phyloP scores from a whole-genome alignment of 2,329 filamentous ascomycete genomes.

The Capronia americana region DNA sequence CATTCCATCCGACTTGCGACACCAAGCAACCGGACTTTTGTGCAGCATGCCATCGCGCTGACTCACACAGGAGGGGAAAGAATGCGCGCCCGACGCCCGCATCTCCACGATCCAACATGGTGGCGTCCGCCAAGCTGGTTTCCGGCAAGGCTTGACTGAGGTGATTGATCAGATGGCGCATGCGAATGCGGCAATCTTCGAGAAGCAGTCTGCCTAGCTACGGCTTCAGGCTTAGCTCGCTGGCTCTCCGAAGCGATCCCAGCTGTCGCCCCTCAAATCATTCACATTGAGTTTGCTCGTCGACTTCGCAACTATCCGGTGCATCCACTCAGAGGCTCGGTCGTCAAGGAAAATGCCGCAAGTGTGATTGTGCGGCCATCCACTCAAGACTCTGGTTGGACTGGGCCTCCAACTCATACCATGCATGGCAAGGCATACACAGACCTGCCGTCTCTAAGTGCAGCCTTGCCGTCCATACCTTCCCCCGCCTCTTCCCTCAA shows the following conservation, averaged over 20 bases:
- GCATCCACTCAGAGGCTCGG: not conserved
- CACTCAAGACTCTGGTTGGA: not conserved
- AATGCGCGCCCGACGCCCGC: constrained; percentile 2
- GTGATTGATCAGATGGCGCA: constrained; percentile 14
- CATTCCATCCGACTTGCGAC: constrained; percentile 6
- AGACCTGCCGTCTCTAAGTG: not conserved
- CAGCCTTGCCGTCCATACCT: not conserved
- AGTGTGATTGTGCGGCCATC: not conserved
- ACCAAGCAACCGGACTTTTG: not conserved
- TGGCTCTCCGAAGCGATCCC: not conserved
- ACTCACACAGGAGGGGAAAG: constrained; percentile 12
- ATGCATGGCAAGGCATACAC: not conserved
- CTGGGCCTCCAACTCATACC: not conserved
- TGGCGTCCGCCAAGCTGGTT: constrained; percentile 20
- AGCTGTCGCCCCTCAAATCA: not conserved
- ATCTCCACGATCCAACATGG: constrained; percentile 27
- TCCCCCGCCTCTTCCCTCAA: not conserved
- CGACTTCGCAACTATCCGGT: not conserved
- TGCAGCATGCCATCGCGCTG: not conserved
- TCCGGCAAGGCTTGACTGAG: not conserved
- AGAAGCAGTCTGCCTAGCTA: constrained; percentile 17
- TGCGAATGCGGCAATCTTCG: constrained; percentile 13
- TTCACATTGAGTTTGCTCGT: not conserved
- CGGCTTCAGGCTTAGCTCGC: constrained; percentile 8
- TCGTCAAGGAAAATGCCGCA: constrained; percentile 1